A percentile compares a stretch with the other conserved stretches of the same genome.
Evolutionary conservation across 257 asterid species (phyloP).

Genomic region (Solanum tarijense): DNA sequence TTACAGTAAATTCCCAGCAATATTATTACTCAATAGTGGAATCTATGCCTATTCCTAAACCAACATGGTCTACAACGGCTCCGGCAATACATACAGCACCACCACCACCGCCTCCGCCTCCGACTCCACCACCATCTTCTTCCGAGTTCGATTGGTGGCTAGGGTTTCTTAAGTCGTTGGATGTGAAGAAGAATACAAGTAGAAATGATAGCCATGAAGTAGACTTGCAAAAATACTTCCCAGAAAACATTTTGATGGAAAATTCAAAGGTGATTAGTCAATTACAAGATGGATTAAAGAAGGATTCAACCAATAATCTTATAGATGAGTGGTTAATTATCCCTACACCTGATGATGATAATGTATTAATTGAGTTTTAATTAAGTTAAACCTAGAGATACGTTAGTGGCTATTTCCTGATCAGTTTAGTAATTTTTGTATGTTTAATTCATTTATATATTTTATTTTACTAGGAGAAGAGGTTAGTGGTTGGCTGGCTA

Average conservation of each 20-base stretch:
- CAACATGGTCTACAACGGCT: conserved; percentile 36
- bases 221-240: not conserved
- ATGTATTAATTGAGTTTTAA: not conserved
- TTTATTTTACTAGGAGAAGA: not conserved
- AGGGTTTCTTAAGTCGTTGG: conserved; percentile 26
- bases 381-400: not conserved
- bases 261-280: not conserved
- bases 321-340: conserved; percentile 22
- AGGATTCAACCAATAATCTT: not conserved
- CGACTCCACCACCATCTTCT: not conserved
- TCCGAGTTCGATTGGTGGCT: conserved; percentile 35
- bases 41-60: conserved; percentile 18
- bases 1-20: not conserved
- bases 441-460: not conserved
- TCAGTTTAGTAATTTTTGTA: not conserved
- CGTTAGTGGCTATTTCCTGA: not conserved
- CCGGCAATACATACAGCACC: conserved; percentile 17
- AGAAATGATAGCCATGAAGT: not conserved
- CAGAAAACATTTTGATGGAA: conserved; percentile 1
- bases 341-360: conserved; percentile 8
- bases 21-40: conserved; percentile 15
- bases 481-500: not conserved
- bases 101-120: not conserved
- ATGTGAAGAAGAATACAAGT: not conserved
- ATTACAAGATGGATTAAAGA: not conserved